Conservation (phyloP, 495 filamentous ascomycete species). For the Penicillium bovifimosum region DNA sequence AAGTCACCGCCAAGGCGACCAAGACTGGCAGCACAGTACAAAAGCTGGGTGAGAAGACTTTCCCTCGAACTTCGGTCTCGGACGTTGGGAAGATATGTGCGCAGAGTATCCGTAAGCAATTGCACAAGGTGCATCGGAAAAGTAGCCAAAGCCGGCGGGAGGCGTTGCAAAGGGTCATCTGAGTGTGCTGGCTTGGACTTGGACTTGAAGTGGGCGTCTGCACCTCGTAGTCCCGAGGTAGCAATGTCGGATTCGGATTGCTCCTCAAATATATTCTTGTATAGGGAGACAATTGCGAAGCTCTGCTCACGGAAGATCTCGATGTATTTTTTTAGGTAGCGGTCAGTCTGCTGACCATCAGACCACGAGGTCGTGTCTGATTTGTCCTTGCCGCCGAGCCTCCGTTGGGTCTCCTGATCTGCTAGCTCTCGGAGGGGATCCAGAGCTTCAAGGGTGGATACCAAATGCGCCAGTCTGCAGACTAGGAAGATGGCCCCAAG, state of each 20-base stretch:
- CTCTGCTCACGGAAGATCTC: conserved; percentile 98
- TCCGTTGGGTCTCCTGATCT: conserved; percentile 69
- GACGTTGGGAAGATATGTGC: conserved; percentile 76
- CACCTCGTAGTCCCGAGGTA: conserved; percentile 26
- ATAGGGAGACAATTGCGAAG: conserved; percentile 91
- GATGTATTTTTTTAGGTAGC: conserved; percentile 91
- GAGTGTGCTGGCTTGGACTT: conserved; percentile 18
- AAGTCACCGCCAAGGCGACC: conserved; percentile 92
- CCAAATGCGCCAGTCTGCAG: conserved; percentile 74
- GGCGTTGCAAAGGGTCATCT: conserved; percentile 57
- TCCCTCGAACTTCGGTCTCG: conserved; percentile 72
- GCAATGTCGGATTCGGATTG: conserved; percentile 34
- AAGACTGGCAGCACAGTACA: conserved; percentile 92
- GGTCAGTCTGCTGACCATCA: conserved; percentile 85
- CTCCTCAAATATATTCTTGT: conserved; percentile 76
- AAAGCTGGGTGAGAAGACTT: conserved; percentile 84
- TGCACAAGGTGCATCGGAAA: conserved; percentile 84
- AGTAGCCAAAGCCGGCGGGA: conserved; percentile 73
- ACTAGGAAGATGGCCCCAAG: conserved; percentile 84
- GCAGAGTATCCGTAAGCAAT: conserved; percentile 72
- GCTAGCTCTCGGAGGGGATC: conserved; percentile 83
- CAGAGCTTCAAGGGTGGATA: conserved; percentile 74
- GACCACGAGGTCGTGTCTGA: conserved; percentile 48
- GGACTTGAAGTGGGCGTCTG: conserved; percentile 30
- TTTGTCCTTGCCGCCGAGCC: conserved; percentile 22